phyloP scores from a whole-genome alignment of 2,329 filamentous ascomycete species.

The Botrytis porri region DNA sequence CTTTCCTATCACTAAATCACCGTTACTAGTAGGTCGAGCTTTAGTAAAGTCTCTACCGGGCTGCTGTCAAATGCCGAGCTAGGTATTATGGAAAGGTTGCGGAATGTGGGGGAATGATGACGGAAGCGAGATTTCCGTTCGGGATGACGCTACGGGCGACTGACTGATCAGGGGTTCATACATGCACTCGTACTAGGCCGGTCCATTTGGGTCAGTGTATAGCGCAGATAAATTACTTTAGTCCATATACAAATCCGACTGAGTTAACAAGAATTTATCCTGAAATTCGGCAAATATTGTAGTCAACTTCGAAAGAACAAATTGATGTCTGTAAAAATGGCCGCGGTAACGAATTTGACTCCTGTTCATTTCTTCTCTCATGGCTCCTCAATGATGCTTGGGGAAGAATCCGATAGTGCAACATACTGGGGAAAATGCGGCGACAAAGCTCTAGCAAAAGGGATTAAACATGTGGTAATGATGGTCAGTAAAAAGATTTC shows the following conservation, averaged over 20 bases:
- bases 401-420: conserved; percentile 59
- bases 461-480: conserved; percentile 61
- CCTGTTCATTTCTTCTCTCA: conserved; percentile 54
- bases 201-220: not conserved
- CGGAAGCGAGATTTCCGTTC: not conserved
- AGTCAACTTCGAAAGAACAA: not conserved
- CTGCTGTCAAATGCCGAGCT: not conserved
- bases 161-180: not conserved
- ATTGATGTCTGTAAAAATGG: not conserved
- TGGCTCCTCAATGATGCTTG: conserved; percentile 71
- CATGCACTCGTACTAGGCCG: not conserved
- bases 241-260: not conserved
- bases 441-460: conserved; percentile 57
- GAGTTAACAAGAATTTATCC: not conserved
- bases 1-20: not conserved
- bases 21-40: not conserved
- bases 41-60: not conserved
- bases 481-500: conserved; percentile 50
- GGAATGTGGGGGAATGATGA: not conserved
- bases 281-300: not conserved
- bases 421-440: conserved; percentile 65
- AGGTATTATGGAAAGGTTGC: not conserved
- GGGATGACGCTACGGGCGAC: not conserved
- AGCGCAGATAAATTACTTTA: not conserved
- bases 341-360: conserved; percentile 1